A percentile compares a stretch with the other conserved stretches of the same genome.
Evolutionary conservation across 176 grass and related monocot species (phyloP).

Genomic region (Oryza meridionalis): DNA sequence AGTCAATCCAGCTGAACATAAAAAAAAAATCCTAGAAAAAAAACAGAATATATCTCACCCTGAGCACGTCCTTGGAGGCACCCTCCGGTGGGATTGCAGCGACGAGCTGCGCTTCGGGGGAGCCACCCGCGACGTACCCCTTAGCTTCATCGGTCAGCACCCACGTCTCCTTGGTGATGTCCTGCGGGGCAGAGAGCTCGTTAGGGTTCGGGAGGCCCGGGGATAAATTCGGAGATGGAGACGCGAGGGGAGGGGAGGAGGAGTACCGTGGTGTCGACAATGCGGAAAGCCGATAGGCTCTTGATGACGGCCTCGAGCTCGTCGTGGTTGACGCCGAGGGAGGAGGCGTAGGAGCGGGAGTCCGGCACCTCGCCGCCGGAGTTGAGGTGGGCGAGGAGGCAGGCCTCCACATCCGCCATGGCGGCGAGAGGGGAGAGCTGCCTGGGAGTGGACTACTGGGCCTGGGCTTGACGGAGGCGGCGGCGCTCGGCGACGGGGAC

Average conservation of each 20-base stretch:
- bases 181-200: conserved; percentile 44
- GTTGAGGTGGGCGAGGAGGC: conserved; percentile 71
- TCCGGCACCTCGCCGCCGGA: conserved; percentile 56
- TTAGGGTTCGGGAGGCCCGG: neutral
- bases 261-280: conserved; percentile 53
- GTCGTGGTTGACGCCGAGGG: conserved; percentile 61
- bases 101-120: conserved; percentile 72
- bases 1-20: neutral
- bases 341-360: conserved; percentile 70
- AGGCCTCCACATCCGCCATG: conserved; percentile 66
- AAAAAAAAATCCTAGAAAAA: neutral
- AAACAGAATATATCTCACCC: conserved; percentile 48
- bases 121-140: conserved; percentile 59
- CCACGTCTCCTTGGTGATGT: conserved; percentile 71
- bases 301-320: conserved; percentile 86
- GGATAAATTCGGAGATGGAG: neutral
- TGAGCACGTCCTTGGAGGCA: conserved; percentile 55
- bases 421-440: neutral
- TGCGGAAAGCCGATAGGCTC: conserved; percentile 78
- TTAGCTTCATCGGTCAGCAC: conserved; percentile 82
- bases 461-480: too few relatives aligned
- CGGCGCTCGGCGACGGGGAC: too few relatives aligned
- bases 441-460: too few relatives aligned
- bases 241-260: neutral
- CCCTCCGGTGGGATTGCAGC: conserved; percentile 68